phyloP scores from a whole-genome alignment of 202 grass and related monocot genomes.

The Bolboschoenoplectus hybrid region DNA sequence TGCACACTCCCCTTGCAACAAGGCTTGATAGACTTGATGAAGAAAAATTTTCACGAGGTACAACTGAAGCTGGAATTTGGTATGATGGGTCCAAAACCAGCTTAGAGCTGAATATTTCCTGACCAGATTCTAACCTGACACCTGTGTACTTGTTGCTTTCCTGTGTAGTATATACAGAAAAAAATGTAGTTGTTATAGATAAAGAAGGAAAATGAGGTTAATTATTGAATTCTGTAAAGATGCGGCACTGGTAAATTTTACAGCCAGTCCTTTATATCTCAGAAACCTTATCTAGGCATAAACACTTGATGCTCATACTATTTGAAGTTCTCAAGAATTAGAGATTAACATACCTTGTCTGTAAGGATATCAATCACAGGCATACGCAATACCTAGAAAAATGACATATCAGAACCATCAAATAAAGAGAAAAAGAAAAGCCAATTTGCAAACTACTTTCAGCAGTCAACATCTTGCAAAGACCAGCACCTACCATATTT shows the following conservation, averaged over 20 bases:
- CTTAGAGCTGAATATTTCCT: constrained; percentile 82
- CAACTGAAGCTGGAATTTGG: constrained; percentile 59
- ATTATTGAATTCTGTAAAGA: background rate
- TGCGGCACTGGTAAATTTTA: background rate
- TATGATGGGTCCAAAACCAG: constrained; percentile 74
- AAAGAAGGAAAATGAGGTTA: background rate
- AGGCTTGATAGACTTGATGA: constrained; percentile 41
- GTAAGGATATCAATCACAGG: constrained; percentile 64
- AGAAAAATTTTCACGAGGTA: constrained; percentile 43
- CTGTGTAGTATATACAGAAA: constrained; percentile 48
- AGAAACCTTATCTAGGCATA: constrained; percentile 4
- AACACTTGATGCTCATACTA: background rate
- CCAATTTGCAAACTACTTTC: constrained; percentile 12
- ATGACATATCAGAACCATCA: constrained; percentile 12
- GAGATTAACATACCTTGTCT: constrained; percentile 61
- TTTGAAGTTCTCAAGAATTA: background rate
- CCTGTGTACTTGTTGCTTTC: constrained; percentile 65
- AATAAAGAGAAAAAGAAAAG: background rate
- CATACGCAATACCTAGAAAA: constrained; percentile 79
- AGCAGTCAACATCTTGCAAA: background rate
- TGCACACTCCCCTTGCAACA: constrained; percentile 84
- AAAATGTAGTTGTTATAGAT: background rate
- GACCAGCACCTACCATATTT: background rate
- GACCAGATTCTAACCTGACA: constrained; percentile 80
- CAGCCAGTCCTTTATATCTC: background rate